Conservation (phyloP, 2,329 filamentous ascomycete species). For the Coniochaeta ligniaria region DNA sequence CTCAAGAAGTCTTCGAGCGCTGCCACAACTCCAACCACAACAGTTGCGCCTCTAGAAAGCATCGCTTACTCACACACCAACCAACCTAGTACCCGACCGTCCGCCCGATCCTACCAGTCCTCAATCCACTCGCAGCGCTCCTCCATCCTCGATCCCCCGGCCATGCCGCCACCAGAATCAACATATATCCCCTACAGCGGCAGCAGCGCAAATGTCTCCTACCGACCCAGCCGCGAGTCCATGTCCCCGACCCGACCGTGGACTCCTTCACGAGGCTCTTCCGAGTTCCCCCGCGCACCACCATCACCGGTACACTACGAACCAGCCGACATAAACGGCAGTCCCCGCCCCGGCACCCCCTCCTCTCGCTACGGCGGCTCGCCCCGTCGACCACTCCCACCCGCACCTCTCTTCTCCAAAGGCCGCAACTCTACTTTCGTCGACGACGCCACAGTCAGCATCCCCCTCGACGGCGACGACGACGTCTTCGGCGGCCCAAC, state of each 20-base stretch:
- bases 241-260: slow-evolving; percentile 51
- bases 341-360: slow-evolving; percentile 81
- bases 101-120: slow-evolving; percentile 42
- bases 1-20: slow-evolving; percentile 23
- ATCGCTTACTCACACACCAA: slow-evolving; percentile 30
- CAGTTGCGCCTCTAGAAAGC: slow-evolving; percentile 12
- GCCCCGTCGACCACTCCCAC: slow-evolving; percentile 74
- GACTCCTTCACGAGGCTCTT: slow-evolving; percentile 43
- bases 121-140: slow-evolving; percentile 39
- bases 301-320: slow-evolving; percentile 71
- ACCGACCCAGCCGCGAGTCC: slow-evolving; percentile 35
- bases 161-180: slow-evolving; percentile 56
- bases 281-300: slow-evolving; percentile 65
- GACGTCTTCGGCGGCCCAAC: slow-evolving; percentile 63
- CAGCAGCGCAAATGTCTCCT: slow-evolving; percentile 35
- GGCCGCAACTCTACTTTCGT: slow-evolving; percentile 46
- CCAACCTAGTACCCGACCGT: slow-evolving; percentile 35
- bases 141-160: slow-evolving; percentile 50
- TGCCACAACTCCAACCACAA: neutral
- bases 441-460: slow-evolving; percentile 65
- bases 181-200: slow-evolving; percentile 53
- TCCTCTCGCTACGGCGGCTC: slow-evolving; percentile 85
- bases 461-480: slow-evolving; percentile 59
- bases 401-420: slow-evolving; percentile 70
- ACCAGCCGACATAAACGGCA: slow-evolving; percentile 81